Evolutionary conservation across 225 moss, liverwort and hornwort species (phyloP).

Genomic region (Polytrichum formosum): DNA sequence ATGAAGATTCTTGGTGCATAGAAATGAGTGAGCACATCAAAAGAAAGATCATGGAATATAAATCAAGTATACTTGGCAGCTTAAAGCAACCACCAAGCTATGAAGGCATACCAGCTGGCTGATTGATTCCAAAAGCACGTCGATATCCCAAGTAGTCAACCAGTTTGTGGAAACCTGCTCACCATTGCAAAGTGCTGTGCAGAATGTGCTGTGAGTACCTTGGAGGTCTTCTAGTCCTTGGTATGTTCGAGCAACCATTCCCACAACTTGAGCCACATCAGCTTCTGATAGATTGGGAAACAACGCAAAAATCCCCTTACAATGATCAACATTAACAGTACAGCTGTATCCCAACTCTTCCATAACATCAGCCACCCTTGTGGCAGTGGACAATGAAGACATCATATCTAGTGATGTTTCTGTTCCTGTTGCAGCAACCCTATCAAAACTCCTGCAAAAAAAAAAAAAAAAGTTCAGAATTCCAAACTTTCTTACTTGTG

Average conservation of each 20-base stretch:
- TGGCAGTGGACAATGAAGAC: constrained; percentile 67
- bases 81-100: too few species aligned
- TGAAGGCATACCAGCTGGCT: constrained; percentile 69
- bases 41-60: neutral
- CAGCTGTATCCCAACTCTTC: constrained; percentile 98
- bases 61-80: neutral
- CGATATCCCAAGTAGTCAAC: constrained; percentile 82
- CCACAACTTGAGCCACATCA: constrained; percentile 78
- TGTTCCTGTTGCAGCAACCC: constrained; percentile 29
- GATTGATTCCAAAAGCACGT: constrained; percentile 82
- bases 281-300: constrained; percentile 70
- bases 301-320: constrained; percentile 81
- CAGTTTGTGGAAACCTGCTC: constrained; percentile 76
- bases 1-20: too few species aligned
- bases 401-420: constrained; percentile 57
- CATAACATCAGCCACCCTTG: constrained; percentile 73
- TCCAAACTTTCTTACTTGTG: too few species aligned
- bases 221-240: constrained; percentile 83
- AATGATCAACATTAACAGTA: constrained; percentile 88
- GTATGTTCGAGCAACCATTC: constrained; percentile 89
- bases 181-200: constrained; percentile 73
- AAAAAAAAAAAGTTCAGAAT: neutral
- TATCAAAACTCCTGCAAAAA: constrained; percentile 50
- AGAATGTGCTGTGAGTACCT: constrained; percentile 82
- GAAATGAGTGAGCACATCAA: too few species aligned